A percentile compares a stretch with the other conserved stretches of the same genome.
Conservation (phyloP, 2,329 filamentous ascomycete species). For the Aureobasidium subglaciale region DNA sequence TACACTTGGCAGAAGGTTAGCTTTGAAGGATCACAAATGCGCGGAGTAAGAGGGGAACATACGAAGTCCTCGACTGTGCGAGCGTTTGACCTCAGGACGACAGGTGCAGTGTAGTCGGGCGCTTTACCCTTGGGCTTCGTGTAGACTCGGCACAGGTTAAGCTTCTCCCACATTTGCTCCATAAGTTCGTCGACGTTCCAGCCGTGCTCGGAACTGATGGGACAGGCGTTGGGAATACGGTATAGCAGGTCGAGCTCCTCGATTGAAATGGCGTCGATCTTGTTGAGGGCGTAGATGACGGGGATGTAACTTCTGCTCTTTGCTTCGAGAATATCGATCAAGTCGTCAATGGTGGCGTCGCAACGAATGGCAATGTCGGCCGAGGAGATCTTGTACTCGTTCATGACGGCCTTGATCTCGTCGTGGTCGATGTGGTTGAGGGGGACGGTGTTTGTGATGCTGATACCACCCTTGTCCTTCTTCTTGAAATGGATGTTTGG, state of each 20-base stretch:
- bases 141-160: constrained; percentile 85
- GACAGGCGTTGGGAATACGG: constrained; percentile 91
- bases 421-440: constrained; percentile 88
- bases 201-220: constrained; percentile 88
- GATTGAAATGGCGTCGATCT: constrained; percentile 96
- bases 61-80: constrained; percentile 97
- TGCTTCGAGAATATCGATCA: constrained; percentile 93
- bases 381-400: constrained; percentile 91
- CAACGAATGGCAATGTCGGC: constrained; percentile 97
- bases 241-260: constrained; percentile 95
- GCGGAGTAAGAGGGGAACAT: constrained; percentile 39
- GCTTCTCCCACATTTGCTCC: constrained; percentile 97
- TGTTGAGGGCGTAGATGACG: constrained; percentile 98
- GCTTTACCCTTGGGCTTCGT: constrained; percentile 95
- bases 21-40: constrained; percentile 15
- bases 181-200: constrained; percentile 98
- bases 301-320: constrained; percentile 94
- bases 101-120: constrained; percentile 86
- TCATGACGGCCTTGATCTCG: constrained; percentile 97
- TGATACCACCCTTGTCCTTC: constrained; percentile 97
- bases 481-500: constrained; percentile 99
- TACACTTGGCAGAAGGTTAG: constrained; percentile 60
- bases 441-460: constrained; percentile 89
- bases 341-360: constrained; percentile 92
- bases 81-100: constrained; percentile 73